Evolutionary conservation across 306 rosid species (phyloP).

Genomic region (Quercus alba): DNA sequence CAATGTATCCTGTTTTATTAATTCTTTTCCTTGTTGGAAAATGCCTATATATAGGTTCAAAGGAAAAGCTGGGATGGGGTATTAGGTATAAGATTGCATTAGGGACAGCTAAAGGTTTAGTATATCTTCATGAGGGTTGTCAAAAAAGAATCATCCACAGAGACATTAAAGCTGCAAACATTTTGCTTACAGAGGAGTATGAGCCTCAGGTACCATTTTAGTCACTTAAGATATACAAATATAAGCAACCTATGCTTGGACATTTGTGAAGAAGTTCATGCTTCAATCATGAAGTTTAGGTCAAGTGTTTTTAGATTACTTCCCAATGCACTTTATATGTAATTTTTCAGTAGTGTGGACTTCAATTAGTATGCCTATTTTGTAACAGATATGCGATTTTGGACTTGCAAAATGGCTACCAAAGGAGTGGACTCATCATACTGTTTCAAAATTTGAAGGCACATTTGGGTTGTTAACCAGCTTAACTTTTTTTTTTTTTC

Average conservation of each 20-base stretch:
- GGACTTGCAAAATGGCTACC: slow-evolving; percentile 99
- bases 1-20: background rate
- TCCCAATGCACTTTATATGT: background rate
- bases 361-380: background rate
- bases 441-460: slow-evolving; percentile 84
- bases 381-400: slow-evolving; percentile 81
- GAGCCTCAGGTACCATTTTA: slow-evolving; percentile 74
- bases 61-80: slow-evolving; percentile 72
- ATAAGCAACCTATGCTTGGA: background rate
- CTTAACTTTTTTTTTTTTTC: slow-evolving; percentile 8
- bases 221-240: background rate
- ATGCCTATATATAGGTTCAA: slow-evolving; percentile 42
- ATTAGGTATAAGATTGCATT: slow-evolving; percentile 76
- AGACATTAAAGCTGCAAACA: slow-evolving; percentile 96
- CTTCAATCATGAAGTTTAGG: no score
- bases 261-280: background rate
- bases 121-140: slow-evolving; percentile 91
- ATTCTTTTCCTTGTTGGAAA: background rate
- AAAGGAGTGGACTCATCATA: slow-evolving; percentile 91
- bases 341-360: background rate
- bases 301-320: background rate
- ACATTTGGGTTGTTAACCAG: slow-evolving; percentile 79
- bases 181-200: slow-evolving; percentile 73
- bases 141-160: slow-evolving; percentile 94
- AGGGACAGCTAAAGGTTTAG: slow-evolving; percentile 76